Base-by-base conservation (phyloP, 169 alveolate species). In the Toxoplasma gondii region DNA sequence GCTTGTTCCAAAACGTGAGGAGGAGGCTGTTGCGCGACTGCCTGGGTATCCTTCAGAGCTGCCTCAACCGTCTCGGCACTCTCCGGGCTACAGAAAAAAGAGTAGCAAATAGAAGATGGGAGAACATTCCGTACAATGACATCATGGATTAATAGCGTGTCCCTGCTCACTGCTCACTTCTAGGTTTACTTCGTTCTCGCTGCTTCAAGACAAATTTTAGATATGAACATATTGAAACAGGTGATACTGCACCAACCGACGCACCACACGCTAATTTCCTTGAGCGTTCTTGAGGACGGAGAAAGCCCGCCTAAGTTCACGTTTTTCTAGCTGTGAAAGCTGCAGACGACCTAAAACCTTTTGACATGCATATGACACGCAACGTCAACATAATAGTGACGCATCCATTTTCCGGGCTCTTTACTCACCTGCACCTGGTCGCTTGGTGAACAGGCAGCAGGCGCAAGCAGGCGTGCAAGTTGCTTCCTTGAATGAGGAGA, bases 401-500 rank as follows among this genome's bases (percentile, higher is more conserved):
- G 58, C 58, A 49, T 82, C 10, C 67, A 38, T 19, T 27, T 27
- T 64, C 74, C 34, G 24, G 29, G 22, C 67, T 22, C 5, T 64
- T 64, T 58, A 16, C 88, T 38, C 38, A 92, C 94, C 54, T 39
- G 94, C 94, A 92, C 67, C 82, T 53, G 2, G 94, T 92, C 36
- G 53, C 31, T 31, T 67, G 36, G 78, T 92, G 94, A 0, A 92
- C 94, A 19, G 94, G 86, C 36, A 83, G 43, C 31, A 92, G 92
- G 7, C 92, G 84, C 69, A 92, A 70, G 58, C 94, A 92, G 70
- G 92, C 82, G 92, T 83, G 91, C 88, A 92, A 44, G 43, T 92
- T 92, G 45, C 74, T 92, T 29, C 94, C 94, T n/a, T 64, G 64
- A 29, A 92, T 58, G 82, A 92, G 69, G 53, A 92, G 92, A 10